Evolutionary conservation across 108 stramenopile species (phyloP).

Genomic region (Pelagomonas calceolata): DNA sequence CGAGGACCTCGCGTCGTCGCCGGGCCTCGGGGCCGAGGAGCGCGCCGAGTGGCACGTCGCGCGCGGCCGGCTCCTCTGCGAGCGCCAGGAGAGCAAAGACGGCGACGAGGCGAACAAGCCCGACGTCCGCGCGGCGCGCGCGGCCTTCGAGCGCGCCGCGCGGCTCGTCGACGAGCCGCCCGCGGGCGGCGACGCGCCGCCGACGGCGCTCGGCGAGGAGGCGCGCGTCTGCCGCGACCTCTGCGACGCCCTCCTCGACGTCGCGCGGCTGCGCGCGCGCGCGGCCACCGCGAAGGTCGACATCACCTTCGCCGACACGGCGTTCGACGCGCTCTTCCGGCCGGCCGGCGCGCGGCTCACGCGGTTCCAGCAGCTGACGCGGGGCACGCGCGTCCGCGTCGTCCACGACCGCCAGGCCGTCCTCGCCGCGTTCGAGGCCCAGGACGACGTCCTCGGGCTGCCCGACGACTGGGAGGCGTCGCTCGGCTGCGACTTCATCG

Average conservation of each 20-base stretch:
- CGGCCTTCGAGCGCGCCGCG: not conserved
- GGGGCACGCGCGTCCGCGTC: constrained; percentile 1
- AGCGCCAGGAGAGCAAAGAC: not conserved
- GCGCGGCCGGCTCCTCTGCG: not conserved
- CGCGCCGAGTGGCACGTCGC: constrained; percentile 1
- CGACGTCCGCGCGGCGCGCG: not conserved
- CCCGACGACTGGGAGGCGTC: constrained; percentile 1
- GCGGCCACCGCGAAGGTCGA: not conserved
- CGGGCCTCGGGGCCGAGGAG: not conserved
- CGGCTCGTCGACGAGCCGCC: not conserved
- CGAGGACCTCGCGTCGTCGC: not conserved
- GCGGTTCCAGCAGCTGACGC: not conserved
- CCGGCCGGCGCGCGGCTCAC: not conserved
- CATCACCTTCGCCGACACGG: not conserved
- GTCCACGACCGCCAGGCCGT: not conserved
- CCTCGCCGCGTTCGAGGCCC: not conserved
- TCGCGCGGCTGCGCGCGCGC: not conserved
- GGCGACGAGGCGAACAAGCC: not conserved
- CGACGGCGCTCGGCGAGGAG: not conserved
- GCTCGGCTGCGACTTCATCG: not conserved
- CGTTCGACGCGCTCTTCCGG: not conserved
- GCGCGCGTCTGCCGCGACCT: not conserved
- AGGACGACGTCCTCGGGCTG: not conserved
- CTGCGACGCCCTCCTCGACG: not conserved
- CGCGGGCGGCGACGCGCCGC: not conserved